Conservation (phyloP, 208 protist species). For the Novymonas esmeraldas region DNA sequence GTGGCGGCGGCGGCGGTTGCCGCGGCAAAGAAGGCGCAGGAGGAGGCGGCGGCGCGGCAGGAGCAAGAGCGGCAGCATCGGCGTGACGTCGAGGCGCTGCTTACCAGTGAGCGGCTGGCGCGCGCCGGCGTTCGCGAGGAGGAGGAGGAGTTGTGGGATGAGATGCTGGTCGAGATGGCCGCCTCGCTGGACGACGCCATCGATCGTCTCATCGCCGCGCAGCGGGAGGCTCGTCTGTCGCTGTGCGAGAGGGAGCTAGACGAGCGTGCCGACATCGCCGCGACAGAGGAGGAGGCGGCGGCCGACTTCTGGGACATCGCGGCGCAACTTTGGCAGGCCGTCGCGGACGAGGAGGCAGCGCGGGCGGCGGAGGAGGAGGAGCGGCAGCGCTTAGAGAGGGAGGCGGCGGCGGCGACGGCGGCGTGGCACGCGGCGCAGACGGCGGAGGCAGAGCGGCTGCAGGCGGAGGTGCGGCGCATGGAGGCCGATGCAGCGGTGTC, state of each 20-base stretch:
- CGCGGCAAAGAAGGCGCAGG: neutral
- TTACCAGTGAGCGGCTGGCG: slow-evolving; percentile 13
- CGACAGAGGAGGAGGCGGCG: slow-evolving; percentile 9
- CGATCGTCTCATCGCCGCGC: neutral
- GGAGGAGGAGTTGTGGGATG: slow-evolving; percentile 6
- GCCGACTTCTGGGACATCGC: slow-evolving; percentile 20
- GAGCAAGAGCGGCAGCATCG: slow-evolving; percentile 2
- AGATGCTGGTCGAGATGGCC: neutral
- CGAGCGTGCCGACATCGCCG: slow-evolving; percentile 3
- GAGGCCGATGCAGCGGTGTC: neutral
- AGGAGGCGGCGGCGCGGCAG: neutral
- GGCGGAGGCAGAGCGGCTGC: slow-evolving; percentile 11
- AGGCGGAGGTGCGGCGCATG: slow-evolving; percentile 10
- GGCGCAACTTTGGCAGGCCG: slow-evolving; percentile 14
- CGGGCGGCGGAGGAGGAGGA: slow-evolving; percentile 5
- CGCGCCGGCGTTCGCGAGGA: slow-evolving; percentile 1
- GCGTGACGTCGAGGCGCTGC: slow-evolving; percentile 6
- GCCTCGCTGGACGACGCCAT: neutral
- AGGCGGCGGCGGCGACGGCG: slow-evolving; percentile 3
- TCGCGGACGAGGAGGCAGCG: slow-evolving; percentile 1
- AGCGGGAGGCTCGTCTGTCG: slow-evolving; percentile 1
- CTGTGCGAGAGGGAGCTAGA: slow-evolving; percentile 18
- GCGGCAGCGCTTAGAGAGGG: slow-evolving; percentile 7
- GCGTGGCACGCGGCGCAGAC: slow-evolving; percentile 8
- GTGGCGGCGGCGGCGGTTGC: neutral